Conservation (phyloP, 306 rosid species). For the Coriaria nepalensis region DNA sequence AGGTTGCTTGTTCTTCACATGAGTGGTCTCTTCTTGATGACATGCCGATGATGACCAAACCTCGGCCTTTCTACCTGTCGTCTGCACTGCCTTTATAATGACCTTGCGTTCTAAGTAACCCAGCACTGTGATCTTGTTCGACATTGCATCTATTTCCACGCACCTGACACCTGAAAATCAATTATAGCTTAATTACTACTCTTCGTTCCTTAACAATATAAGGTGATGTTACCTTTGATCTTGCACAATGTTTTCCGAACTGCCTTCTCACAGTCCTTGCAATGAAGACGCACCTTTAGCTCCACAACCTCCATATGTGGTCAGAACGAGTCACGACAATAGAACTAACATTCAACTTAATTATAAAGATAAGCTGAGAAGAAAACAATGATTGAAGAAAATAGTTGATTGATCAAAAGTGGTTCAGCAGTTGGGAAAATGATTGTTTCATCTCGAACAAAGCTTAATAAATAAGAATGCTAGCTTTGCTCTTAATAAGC, state of each 20-base stretch:
- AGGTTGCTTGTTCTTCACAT: too few species aligned
- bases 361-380: too few species aligned
- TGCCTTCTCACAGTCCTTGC: conserved; percentile 7
- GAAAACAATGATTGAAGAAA: too few species aligned
- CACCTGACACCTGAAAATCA: conserved; percentile 12
- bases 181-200: too few species aligned
- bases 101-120: conserved; percentile 9
- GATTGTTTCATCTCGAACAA: too few species aligned
- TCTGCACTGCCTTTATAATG: conserved; percentile 7
- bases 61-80: conserved; percentile 12
- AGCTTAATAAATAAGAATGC: too few species aligned
- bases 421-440: too few species aligned
- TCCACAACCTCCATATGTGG: conserved; percentile 1
- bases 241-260: conserved; percentile 9
- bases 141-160: conserved; percentile 9
- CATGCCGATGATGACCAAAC: background rate
- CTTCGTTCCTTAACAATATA: too few species aligned
- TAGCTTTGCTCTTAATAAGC: too few species aligned
- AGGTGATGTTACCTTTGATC: background rate
- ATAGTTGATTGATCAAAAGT: too few species aligned
- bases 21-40: background rate
- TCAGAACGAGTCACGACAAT: too few species aligned
- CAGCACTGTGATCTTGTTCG: conserved; percentile 16
- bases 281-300: conserved; percentile 4
- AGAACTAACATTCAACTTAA: too few species aligned